phyloP scores from a whole-genome alignment of 768 basidiomycete species.

The Leccinum truebloodii region DNA sequence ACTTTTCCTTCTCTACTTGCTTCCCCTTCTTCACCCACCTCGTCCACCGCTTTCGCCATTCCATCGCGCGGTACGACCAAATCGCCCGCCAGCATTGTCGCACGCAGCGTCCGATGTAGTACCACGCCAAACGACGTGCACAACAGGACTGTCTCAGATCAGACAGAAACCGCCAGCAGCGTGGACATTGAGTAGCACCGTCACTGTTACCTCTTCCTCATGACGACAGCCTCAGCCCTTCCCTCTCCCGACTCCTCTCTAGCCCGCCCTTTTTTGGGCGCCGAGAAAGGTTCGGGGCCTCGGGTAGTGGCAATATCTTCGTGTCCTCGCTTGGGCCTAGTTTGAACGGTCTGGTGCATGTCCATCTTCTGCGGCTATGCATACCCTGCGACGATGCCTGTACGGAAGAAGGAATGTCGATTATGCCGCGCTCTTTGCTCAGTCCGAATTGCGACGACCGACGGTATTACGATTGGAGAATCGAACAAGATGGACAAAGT shows the following conservation, averaged over 20 bases:
- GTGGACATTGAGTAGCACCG: background rate
- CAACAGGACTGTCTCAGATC: background rate
- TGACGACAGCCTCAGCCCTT: background rate
- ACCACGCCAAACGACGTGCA: too few relatives aligned
- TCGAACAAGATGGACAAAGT: too few relatives aligned
- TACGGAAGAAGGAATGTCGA: conserved; percentile 3
- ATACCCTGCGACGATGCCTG: background rate
- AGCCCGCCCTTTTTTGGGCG: conserved; percentile 19
- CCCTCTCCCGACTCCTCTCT: conserved; percentile 5
- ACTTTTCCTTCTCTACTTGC: too few relatives aligned
- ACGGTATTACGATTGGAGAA: background rate
- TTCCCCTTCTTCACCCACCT: too few relatives aligned
- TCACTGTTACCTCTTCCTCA: background rate
- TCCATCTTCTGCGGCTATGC: background rate
- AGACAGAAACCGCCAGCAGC: background rate
- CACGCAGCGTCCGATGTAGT: too few relatives aligned
- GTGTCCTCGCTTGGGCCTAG: background rate
- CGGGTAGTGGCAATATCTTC: background rate
- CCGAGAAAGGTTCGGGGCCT: conserved; percentile 9
- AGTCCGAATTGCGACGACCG: background rate
- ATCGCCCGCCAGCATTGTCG: too few relatives aligned
- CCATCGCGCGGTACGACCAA: too few relatives aligned
- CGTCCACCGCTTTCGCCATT: too few relatives aligned
- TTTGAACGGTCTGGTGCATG: background rate
- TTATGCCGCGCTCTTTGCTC: background rate